Evolutionary conservation across 2,329 filamentous ascomycete species (phyloP).

Genomic region (Talaromyces sp.): DNA sequence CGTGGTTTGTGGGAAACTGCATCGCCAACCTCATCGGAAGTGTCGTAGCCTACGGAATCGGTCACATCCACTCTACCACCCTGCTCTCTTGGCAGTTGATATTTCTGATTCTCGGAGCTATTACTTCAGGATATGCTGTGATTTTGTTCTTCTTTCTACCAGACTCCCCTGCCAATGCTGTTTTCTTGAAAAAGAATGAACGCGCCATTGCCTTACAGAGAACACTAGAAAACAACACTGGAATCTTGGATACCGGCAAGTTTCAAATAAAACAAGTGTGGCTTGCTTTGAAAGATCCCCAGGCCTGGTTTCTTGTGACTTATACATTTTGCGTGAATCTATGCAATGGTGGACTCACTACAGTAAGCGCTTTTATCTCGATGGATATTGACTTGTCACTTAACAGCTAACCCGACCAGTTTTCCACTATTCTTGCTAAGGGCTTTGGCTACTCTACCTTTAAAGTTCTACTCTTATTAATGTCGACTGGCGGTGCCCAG

Average conservation of each 20-base stretch:
- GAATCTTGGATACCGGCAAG: slow-evolving; percentile 35
- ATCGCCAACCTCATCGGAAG: neutral
- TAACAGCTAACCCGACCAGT: slow-evolving; percentile 13
- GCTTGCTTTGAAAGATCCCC: slow-evolving; percentile 36
- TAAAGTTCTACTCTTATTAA: slow-evolving; percentile 30
- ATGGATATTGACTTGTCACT: slow-evolving; percentile 7
- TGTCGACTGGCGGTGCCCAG: slow-evolving; percentile 29
- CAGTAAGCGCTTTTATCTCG: slow-evolving; percentile 14
- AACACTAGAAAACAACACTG: slow-evolving; percentile 44
- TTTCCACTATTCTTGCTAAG: slow-evolving; percentile 11
- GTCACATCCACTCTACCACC: neutral
- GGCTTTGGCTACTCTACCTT: slow-evolving; percentile 14
- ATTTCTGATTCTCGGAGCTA: slow-evolving; percentile 55
- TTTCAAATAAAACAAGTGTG: slow-evolving; percentile 41
- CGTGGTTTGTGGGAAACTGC: slow-evolving; percentile 4
- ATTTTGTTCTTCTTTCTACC: slow-evolving; percentile 56
- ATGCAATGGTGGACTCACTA: slow-evolving; percentile 29
- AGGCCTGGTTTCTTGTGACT: slow-evolving; percentile 25
- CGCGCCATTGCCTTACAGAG: slow-evolving; percentile 42
- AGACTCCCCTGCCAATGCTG: slow-evolving; percentile 47
- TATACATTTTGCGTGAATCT: slow-evolving; percentile 28
- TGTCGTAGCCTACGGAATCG: slow-evolving; percentile 42
- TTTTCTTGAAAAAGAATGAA: slow-evolving; percentile 41
- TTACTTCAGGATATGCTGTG: slow-evolving; percentile 54
- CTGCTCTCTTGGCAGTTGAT: slow-evolving; percentile 26